Conservation (phyloP, 805 yeast genomes). For the Hanseniaspora lindneri region DNA sequence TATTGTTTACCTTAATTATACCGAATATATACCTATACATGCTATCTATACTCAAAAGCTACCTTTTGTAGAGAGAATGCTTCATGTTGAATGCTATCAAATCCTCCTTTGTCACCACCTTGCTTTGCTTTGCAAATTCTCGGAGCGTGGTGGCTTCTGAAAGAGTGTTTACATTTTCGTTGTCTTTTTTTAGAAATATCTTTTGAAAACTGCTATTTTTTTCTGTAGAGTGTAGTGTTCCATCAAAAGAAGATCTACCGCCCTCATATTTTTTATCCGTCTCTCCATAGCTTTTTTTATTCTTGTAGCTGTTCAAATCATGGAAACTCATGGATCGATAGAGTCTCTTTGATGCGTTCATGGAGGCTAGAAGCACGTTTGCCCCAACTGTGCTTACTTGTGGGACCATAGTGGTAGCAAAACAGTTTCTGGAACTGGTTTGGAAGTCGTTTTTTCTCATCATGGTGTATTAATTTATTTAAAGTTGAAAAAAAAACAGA, state of each 20-base stretch:
- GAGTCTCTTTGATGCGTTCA: constrained; percentile 1
- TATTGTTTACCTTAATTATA: no score
- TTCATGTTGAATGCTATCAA: constrained; percentile 7
- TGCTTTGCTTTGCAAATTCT: constrained; percentile 3
- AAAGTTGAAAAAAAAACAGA: no score
- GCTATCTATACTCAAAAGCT: no score
- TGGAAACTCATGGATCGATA: neutral
- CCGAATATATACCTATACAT: no score
- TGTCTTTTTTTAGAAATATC: neutral
- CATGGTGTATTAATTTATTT: no score
- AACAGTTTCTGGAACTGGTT: no score
- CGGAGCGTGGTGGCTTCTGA: neutral
- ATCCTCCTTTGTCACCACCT: constrained; percentile 13
- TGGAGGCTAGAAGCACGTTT: neutral
- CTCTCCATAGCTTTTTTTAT: no score
- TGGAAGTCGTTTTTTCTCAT: neutral
- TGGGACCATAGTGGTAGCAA: neutral
- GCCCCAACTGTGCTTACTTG: neutral
- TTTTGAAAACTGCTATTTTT: neutral
- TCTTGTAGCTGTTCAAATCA: no score
- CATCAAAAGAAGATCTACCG: no score
- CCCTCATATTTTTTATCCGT: no score
- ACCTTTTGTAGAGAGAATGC: neutral
- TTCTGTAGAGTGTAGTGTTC: no score
- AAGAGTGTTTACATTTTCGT: neutral